Evolutionary conservation across 2,329 filamentous ascomycete species (phyloP).

Genomic region (Botrytis medusae): DNA sequence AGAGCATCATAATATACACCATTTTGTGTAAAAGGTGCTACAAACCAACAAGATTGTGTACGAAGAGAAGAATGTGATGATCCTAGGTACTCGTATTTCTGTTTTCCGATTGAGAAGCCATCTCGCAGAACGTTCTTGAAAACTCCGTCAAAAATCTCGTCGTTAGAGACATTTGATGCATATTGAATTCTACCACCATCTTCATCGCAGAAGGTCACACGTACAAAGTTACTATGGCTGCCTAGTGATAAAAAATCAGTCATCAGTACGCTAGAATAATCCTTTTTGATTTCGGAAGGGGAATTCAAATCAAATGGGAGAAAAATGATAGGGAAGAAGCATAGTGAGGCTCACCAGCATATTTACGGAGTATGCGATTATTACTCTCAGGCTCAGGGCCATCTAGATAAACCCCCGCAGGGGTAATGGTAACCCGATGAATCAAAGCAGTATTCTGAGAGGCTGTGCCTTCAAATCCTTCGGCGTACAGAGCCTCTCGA

Average conservation of each 20-base stretch:
- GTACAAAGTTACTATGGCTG: constrained; percentile 60
- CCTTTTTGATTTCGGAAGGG: too few species aligned
- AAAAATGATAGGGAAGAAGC: too few species aligned
- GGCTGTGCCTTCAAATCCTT: constrained; percentile 34
- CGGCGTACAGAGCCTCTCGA: constrained; percentile 18
- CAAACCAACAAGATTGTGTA: constrained; percentile 69
- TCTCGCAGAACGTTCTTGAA: constrained; percentile 60
- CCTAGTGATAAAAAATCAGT: background rate
- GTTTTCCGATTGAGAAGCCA: constrained; percentile 64
- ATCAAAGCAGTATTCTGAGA: constrained; percentile 34
- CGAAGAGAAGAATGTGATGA: constrained; percentile 79
- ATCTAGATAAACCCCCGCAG: constrained; percentile 54
- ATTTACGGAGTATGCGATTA: constrained; percentile 71
- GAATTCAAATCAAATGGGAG: too few species aligned
- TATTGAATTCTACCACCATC: constrained; percentile 63
- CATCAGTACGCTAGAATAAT: background rate
- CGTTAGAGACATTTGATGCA: constrained; percentile 52
- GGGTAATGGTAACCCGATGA: constrained; percentile 50
- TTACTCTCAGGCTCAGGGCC: constrained; percentile 66
- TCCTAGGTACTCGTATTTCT: constrained; percentile 65
- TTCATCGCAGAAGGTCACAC: constrained; percentile 74
- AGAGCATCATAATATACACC: constrained; percentile 38
- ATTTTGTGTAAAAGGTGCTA: constrained; percentile 48
- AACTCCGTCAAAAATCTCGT: constrained; percentile 53
- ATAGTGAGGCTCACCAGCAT: constrained; percentile 45